phyloP scores from a whole-genome alignment of 495 filamentous ascomycete genomes.

The Talaromyces liani region DNA sequence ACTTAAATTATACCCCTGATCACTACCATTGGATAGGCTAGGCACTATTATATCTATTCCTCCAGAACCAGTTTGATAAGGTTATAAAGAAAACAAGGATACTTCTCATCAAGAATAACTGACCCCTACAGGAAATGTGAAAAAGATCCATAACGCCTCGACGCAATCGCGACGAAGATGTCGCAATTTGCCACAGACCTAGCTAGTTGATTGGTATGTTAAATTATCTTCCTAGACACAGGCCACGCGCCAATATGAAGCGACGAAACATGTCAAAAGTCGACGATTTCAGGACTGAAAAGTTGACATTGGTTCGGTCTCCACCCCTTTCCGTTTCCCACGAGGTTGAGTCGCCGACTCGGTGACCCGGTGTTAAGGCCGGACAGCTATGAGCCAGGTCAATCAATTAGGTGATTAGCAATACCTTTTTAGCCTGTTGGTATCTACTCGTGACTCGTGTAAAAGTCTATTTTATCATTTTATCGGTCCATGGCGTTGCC shows the following conservation, averaged over 20 bases:
- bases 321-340: not conserved
- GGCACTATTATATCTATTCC: not conserved
- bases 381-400: not conserved
- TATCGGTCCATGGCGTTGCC: not conserved
- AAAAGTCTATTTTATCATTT: not conserved
- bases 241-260: not conserved
- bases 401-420: not conserved
- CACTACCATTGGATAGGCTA: not conserved
- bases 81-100: not conserved
- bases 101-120: not conserved
- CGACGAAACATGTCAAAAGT: not conserved
- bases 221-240: not conserved
- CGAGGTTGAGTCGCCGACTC: not conserved
- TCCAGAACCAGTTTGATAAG: not conserved
- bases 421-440: not conserved
- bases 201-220: not conserved
- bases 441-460: not conserved
- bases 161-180: slow-evolving; percentile 3
- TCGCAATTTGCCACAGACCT: slow-evolving; percentile 1
- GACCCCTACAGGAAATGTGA: not conserved
- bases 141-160: not conserved
- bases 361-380: not conserved
- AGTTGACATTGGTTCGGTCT: not conserved
- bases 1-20: not conserved
- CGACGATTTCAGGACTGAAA: not conserved